Evolutionary conservation across 1,284 basidiomycete genomes (phyloP).

Genomic region (Mycosarcoma maydis): DNA sequence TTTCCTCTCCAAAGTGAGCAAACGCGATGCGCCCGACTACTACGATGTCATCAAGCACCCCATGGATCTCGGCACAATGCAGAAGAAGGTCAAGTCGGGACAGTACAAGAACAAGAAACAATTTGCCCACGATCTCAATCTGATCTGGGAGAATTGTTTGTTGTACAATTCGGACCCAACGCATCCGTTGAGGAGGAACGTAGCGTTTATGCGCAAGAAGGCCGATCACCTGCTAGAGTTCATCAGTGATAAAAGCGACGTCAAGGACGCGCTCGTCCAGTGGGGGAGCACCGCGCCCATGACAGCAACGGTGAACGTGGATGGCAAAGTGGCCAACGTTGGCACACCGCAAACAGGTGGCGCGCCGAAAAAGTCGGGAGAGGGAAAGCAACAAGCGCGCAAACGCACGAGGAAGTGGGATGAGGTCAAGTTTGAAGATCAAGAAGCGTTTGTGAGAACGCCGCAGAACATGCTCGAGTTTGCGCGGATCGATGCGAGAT

Average conservation of each 20-base stretch:
- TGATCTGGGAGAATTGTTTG: conserved; percentile 96
- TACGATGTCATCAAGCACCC: conserved; percentile 64
- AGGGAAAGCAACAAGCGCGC: conserved; percentile 3
- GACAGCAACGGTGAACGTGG: neutral
- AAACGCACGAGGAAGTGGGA: conserved; percentile 11
- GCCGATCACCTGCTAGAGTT: conserved; percentile 77
- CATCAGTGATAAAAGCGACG: conserved; percentile 85
- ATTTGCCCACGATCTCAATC: conserved; percentile 90
- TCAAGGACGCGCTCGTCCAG: conserved; percentile 57
- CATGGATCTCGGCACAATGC: conserved; percentile 94
- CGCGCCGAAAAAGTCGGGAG: neutral
- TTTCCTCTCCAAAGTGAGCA: conserved; percentile 63
- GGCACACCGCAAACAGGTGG: too few species aligned
- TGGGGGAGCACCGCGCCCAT: conserved; percentile 39
- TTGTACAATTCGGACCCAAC: conserved; percentile 85
- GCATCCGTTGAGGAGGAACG: conserved; percentile 63
- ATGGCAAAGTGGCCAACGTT: neutral
- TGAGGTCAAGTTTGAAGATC: conserved; percentile 63
- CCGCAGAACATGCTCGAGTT: conserved; percentile 75
- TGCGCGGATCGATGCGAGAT: conserved; percentile 36
- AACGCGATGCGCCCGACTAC: conserved; percentile 66
- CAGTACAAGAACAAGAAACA: conserved; percentile 90
- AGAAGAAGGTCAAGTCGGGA: conserved; percentile 88
- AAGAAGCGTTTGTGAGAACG: conserved; percentile 79
- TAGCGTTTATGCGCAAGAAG: conserved; percentile 63